These are phyloP conservation scores for Coemansia sp. DNA, from an alignment of 192 early-diverging fungal genomes.

Conservation along the genomic window DNA sequence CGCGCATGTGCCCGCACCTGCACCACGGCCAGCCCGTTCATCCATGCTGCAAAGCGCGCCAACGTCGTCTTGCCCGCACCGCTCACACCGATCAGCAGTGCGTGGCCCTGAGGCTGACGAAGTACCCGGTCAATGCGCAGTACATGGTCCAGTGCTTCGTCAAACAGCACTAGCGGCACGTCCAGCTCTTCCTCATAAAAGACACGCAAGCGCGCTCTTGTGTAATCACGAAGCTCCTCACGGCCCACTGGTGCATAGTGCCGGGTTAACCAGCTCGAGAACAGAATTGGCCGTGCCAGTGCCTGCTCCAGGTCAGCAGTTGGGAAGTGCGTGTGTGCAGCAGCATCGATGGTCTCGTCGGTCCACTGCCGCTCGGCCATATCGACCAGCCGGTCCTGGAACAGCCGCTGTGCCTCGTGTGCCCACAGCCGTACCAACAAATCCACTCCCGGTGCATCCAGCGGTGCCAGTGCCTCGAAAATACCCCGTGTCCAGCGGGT, in stretches of 20 bases:
- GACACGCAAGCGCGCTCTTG: conserved; percentile 88
- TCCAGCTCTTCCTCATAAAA: conserved; percentile 99
- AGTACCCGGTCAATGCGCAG: conserved; percentile 98
- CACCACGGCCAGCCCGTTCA: conserved; percentile 95
- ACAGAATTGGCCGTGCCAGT: conserved; percentile 87
- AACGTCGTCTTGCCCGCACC: conserved; percentile 98
- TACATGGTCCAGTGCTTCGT: conserved; percentile 97
- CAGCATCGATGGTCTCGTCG: conserved; percentile 76
- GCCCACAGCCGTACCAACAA: conserved; percentile 95
- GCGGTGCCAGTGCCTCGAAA: conserved; percentile 84
- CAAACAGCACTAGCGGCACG: conserved; percentile 93
- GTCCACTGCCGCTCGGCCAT: conserved; percentile 91
- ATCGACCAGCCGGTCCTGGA: conserved; percentile 95
- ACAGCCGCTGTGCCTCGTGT: conserved; percentile 95
- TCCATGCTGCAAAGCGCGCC: conserved; percentile 99
- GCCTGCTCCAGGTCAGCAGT: conserved; percentile 65
- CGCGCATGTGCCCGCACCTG: conserved; percentile 98
- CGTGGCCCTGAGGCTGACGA: conserved; percentile 96
- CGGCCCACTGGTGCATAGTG: conserved; percentile 86
- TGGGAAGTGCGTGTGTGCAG: conserved; percentile 88
- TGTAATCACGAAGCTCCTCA: conserved; percentile 88
- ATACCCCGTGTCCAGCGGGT: conserved; percentile 99
- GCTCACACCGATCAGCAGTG: conserved; percentile 96
- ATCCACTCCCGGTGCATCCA: conserved; percentile 77
- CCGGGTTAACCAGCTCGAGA: conserved; percentile 97